Conservation (phyloP, 441 rosid species). For the Flueggea neowawraea region DNA sequence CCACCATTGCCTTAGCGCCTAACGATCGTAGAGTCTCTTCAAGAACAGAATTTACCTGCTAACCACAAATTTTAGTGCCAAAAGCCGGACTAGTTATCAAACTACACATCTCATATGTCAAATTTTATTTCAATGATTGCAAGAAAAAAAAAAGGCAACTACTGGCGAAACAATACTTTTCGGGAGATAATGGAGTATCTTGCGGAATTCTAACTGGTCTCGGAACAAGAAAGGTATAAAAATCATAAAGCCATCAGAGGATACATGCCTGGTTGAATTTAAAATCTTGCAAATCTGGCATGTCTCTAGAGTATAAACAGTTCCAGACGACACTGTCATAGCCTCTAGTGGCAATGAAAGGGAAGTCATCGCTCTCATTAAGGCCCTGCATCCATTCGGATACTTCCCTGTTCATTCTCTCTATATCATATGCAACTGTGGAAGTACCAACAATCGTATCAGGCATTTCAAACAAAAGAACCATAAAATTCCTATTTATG, state of each 20-base stretch:
- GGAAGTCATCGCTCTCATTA: slow-evolving; percentile 42
- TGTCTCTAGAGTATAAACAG: slow-evolving; percentile 78
- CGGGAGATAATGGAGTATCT: too few species aligned
- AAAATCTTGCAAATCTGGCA: slow-evolving; percentile 48
- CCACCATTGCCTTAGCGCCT: slow-evolving; percentile 90
- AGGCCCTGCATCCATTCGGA: slow-evolving; percentile 83
- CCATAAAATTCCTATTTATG: too few species aligned
- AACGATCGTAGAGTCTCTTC: slow-evolving; percentile 59
- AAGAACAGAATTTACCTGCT: slow-evolving; percentile 60
- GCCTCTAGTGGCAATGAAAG: slow-evolving; percentile 77
- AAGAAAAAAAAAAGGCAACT: too few species aligned
- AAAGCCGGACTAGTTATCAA: neutral
- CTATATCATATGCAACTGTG: slow-evolving; percentile 79
- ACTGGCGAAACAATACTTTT: too few species aligned
- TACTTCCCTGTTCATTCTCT: slow-evolving; percentile 82
- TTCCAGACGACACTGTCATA: slow-evolving; percentile 94
- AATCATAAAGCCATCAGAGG: too few species aligned
- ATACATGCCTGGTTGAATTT: slow-evolving; percentile 64
- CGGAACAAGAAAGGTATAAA: neutral
- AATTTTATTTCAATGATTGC: too few species aligned
- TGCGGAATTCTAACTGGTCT: too few species aligned
- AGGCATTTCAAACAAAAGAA: slow-evolving; percentile 22
- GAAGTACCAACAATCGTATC: slow-evolving; percentile 30
- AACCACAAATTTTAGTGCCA: slow-evolving; percentile 12
- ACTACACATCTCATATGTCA: too few species aligned